These are phyloP conservation scores for Kregervanrija delftensis DNA, from an alignment of 805 yeast species.

Conservation along the genomic window DNA sequence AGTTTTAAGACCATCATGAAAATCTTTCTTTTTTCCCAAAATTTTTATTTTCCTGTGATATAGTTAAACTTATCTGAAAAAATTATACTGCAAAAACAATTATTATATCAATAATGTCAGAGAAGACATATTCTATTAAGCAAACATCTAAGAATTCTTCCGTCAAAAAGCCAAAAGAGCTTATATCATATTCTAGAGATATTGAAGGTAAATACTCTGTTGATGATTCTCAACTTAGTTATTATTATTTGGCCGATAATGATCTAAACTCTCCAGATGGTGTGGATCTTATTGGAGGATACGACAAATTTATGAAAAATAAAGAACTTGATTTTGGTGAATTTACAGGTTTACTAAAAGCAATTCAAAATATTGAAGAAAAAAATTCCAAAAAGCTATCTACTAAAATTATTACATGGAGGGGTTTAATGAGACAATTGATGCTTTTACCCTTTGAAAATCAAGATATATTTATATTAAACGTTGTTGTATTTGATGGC, in stretches of 20 bases:
- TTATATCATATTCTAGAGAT: conserved; percentile 59
- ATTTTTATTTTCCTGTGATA: too few relatives aligned
- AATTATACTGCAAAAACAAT: too few relatives aligned
- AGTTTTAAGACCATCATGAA: too few relatives aligned
- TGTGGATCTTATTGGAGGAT: conserved; percentile 62
- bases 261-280: conserved; percentile 45
- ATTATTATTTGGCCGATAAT: conserved; percentile 76
- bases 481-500: conserved; percentile 67
- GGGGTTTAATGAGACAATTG: conserved; percentile 76
- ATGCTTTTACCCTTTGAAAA: conserved; percentile 59
- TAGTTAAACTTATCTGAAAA: too few relatives aligned
- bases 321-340: conserved; percentile 50
- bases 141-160: conserved; percentile 50
- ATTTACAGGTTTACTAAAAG: conserved; percentile 50
- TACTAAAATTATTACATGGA: conserved; percentile 70
- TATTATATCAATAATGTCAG: conserved; percentile 7
- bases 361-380: conserved; percentile 52
- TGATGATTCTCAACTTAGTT: conserved; percentile 52
- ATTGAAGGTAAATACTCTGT: conserved; percentile 39
- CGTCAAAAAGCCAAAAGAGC: conserved; percentile 80
- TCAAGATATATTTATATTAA: conserved; percentile 51
- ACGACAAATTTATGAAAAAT: conserved; percentile 46
- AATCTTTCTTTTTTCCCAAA: too few relatives aligned
- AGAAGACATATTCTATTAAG: conserved; percentile 13
- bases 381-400: conserved; percentile 37